phyloP scores from a whole-genome alignment of 2,329 filamentous ascomycete species.

The Pseudogymnoascus sp. region DNA sequence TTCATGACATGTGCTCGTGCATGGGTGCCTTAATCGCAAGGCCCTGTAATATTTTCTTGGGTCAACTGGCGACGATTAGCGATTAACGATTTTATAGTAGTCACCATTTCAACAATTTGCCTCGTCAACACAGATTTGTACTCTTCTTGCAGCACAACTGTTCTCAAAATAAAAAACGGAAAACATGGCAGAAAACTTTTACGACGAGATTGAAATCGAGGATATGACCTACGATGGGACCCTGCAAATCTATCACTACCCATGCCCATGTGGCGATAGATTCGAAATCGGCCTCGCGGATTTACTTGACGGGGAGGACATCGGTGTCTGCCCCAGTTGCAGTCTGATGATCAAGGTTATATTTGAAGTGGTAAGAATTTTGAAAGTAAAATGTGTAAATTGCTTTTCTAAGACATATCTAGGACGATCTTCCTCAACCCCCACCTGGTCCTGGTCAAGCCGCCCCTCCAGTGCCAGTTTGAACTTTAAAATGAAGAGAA shows the following conservation, averaged over 20 bases:
- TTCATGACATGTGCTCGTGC: conserved; percentile 4
- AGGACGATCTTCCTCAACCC: conserved; percentile 45
- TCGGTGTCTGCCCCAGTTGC: conserved; percentile 95
- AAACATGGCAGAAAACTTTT: conserved; percentile 64
- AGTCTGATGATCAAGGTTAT: conserved; percentile 95
- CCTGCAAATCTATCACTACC: conserved; percentile 87
- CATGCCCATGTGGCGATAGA: conserved; percentile 92
- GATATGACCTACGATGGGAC: conserved; percentile 87
- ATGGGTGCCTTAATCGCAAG: conserved; percentile 6
- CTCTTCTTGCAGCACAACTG: neutral
- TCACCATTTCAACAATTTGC: neutral
- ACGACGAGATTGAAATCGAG: conserved; percentile 98
- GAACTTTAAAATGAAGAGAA: neutral
- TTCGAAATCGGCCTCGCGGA: conserved; percentile 87
- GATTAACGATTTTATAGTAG: neutral
- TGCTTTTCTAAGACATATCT: conserved; percentile 7
- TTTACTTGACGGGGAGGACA: conserved; percentile 80
- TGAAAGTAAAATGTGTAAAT: neutral
- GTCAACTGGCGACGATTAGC: neutral
- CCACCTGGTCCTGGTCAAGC: conserved; percentile 27
- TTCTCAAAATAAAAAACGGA: neutral
- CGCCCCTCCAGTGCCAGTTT: conserved; percentile 12
- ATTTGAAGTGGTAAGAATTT: conserved; percentile 64
- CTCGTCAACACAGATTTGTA: neutral
- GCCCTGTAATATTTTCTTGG: neutral